Evolutionary conservation across 306 rosid species (phyloP), one percentile per base, ranked within the genome.

Genomic region (Gastrolobium bilobum): DNA sequence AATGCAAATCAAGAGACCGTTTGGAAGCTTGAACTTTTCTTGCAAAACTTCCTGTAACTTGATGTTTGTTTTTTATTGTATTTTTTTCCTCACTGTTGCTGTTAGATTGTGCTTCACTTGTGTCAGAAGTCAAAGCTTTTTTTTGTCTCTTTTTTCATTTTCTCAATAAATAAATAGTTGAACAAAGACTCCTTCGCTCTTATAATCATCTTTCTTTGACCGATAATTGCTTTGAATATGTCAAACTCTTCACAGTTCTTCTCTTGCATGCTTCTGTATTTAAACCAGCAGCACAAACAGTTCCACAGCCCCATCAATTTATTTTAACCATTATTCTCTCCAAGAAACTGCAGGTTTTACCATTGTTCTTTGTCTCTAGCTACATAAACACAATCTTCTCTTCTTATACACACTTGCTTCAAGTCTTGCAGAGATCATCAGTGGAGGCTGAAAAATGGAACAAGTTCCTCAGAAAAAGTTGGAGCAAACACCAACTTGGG

Each of bases 401-500:
- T 52, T 8, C 60, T 59, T 5, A 0, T 8, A 9, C 2, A 10
- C 15, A 30, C 39, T 64, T 26, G 60, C 30, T 39, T 30, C 2
- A 3, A 65, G 29, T 51, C 11, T 20, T 20, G 26, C 26, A 20
- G 26, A 20, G 26, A 20, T 20, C 26, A 20, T 20, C 26, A 40
- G 29, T 38, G n/a, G 2, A 4, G 38, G 13, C 33, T 4, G 31
- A 65, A 78, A 74, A 75, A 81, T 46, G 29, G 67, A 10, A 3
- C 2, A 1, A 0, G 86, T 7, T 9, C 3, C 48, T 13, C 89
- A 92, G 81, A 83, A 83, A 56, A 56, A 85, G 4, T 53, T 92
- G 81, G 86, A 82, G 73, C 47, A 80, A 47, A 92, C 97, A 4
- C 77, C 97, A 58, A 90, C 94, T 0, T 92, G 97, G 97, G 92